A percentile compares a stretch with the other conserved stretches of the same genome.
These are phyloP conservation scores for Alternaria alternata DNA, from an alignment of 2,329 filamentous ascomycete species.

Conservation along the genomic window DNA sequence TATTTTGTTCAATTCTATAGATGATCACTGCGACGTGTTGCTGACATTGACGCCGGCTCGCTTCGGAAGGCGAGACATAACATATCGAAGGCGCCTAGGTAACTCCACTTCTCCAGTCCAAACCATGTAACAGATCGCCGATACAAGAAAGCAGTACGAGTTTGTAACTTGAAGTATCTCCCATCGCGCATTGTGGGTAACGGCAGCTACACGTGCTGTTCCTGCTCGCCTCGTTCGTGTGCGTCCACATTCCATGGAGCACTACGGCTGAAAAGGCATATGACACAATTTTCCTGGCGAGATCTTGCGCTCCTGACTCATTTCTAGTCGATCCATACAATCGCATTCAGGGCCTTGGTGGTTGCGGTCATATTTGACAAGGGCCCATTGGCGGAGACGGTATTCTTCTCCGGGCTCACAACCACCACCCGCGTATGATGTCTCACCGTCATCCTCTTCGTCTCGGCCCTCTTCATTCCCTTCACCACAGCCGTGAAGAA, in stretches of 20 bases:
- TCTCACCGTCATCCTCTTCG: accelerated
- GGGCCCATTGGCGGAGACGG: not conserved
- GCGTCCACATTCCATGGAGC: not conserved
- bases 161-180: not conserved
- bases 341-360: too few species aligned
- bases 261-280: not conserved
- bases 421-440: accelerated
- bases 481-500: accelerated
- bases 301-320: not conserved
- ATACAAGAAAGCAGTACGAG: not conserved
- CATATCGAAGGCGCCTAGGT: too few species aligned
- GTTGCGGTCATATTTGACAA: not conserved
- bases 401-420: accelerated
- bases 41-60: not conserved
- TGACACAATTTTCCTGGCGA: not conserved
- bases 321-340: not conserved
- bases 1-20: accelerated
- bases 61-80: not conserved
- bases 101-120: not conserved
- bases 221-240: not conserved
- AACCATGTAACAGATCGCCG: not conserved
- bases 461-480: not conserved
- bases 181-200: not conserved
- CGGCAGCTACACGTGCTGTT: not conserved
- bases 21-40: not conserved